A percentile compares a stretch with the other conserved stretches of the same genome.
Conservation (phyloP, 345 rosid species). For the Arabis hirsuta region DNA sequence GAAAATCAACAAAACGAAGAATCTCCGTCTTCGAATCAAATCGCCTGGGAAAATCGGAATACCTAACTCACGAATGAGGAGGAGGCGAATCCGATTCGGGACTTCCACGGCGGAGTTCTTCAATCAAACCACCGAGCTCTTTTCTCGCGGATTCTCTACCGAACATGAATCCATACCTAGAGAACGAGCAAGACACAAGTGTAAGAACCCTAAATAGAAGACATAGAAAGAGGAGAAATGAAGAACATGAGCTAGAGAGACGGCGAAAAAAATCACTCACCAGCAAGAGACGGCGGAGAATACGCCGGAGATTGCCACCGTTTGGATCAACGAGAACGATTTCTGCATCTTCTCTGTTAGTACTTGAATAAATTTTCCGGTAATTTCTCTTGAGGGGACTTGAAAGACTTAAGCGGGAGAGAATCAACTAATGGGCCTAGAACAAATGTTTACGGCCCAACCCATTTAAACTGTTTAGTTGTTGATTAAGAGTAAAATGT, state of each 20-base stretch:
- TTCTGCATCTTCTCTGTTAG: conserved; percentile 50
- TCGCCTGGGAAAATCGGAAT: conserved; percentile 14
- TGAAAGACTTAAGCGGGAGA: conserved; percentile 24
- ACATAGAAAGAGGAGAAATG: neutral
- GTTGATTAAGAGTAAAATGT: too few relatives aligned
- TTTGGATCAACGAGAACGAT: conserved; percentile 71
- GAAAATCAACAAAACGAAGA: neutral
- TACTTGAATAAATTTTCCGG: neutral
- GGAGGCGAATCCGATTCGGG: conserved; percentile 47
- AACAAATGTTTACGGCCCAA: neutral
- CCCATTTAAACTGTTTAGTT: neutral
- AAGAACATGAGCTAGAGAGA: neutral
- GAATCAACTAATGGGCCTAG: conserved; percentile 22
- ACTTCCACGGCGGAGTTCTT: conserved; percentile 65
- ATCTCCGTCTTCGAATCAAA: conserved; percentile 7
- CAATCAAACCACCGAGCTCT: conserved; percentile 78
- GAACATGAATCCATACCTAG: conserved; percentile 94
- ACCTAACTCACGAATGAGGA: conserved; percentile 45
- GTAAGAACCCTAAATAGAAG: conserved; percentile 19
- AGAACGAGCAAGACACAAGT: neutral
- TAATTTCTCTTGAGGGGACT: neutral
- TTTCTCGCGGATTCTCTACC: conserved; percentile 91
- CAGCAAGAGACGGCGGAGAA: conserved; percentile 88
- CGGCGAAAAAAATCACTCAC: conserved; percentile 34
- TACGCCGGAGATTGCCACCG: conserved; percentile 70